Evolutionary conservation across 2,329 filamentous ascomycete genomes (phyloP).

Genomic region (Phialophora expanda): DNA sequence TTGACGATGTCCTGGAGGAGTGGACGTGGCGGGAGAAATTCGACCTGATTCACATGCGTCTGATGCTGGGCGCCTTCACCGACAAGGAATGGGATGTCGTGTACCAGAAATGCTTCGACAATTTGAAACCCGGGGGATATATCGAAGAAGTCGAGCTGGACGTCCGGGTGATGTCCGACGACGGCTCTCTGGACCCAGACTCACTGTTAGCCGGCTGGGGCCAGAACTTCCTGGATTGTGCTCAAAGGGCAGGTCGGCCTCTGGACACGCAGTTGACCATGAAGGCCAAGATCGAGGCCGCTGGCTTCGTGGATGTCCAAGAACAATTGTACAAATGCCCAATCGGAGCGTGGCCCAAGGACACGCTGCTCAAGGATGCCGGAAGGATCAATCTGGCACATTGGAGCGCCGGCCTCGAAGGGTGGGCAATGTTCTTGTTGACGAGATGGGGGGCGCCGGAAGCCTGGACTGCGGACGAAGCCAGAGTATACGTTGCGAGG

Average conservation of each 20-base stretch:
- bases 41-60: constrained; percentile 36
- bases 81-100: constrained; percentile 17
- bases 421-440: constrained; percentile 43
- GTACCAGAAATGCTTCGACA: constrained; percentile 35
- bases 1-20: constrained; percentile 34
- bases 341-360: constrained; percentile 57
- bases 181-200: constrained; percentile 30
- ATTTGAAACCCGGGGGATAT: constrained; percentile 34
- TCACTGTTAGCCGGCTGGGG: constrained; percentile 36
- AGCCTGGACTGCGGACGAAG: constrained; percentile 40
- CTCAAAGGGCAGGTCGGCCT: constrained; percentile 37
- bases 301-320: constrained; percentile 47
- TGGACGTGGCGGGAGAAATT: constrained; percentile 36
- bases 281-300: constrained; percentile 40
- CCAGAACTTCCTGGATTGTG: constrained; percentile 37
- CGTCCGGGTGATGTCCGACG: constrained; percentile 33
- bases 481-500: constrained; percentile 37
- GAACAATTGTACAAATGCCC: constrained; percentile 60
- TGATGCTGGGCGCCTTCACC: constrained; percentile 37
- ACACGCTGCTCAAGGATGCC: constrained; percentile 54
- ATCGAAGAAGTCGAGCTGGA: constrained; percentile 35
- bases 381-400: constrained; percentile 44
- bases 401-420: constrained; percentile 42
- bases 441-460: constrained; percentile 39
- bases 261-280: constrained; percentile 39